Percentiles rank a stretch among this genome's conserved stretches.
Evolutionary conservation across 805 yeast species (phyloP).

Genomic region (Candida railenensis): DNA sequence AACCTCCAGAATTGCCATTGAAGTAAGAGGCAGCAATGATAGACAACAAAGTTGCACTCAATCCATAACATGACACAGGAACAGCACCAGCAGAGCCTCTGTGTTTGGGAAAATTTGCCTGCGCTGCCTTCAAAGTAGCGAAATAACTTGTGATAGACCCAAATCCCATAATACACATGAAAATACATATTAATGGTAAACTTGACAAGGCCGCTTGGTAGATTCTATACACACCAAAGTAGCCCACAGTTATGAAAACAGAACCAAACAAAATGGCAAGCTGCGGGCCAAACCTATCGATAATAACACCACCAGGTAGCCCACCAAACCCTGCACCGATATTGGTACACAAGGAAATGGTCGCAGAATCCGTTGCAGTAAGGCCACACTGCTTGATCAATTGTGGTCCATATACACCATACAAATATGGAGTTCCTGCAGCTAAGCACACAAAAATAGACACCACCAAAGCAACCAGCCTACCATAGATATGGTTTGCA

Average conservation of each 20-base stretch:
- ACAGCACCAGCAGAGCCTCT: slow-evolving; percentile 70
- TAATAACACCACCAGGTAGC: slow-evolving; percentile 65
- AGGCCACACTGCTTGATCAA: slow-evolving; percentile 55
- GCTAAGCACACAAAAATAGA: slow-evolving; percentile 57
- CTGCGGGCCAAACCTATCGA: slow-evolving; percentile 61
- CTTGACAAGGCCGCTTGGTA: slow-evolving; percentile 41
- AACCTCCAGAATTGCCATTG: slow-evolving; percentile 50
- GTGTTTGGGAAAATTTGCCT: slow-evolving; percentile 66
- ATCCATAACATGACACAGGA: slow-evolving; percentile 68
- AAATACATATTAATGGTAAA: slow-evolving; percentile 42
- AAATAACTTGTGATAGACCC: slow-evolving; percentile 67
- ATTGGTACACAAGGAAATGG: slow-evolving; percentile 58
- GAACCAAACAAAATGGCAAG: slow-evolving; percentile 56
- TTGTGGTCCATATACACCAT: slow-evolving; percentile 77
- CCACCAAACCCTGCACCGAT: slow-evolving; percentile 72
- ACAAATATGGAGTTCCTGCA: slow-evolving; percentile 74
- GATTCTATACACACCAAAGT: slow-evolving; percentile 47
- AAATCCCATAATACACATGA: slow-evolving; percentile 57
- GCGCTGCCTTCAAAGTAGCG: slow-evolving; percentile 54
- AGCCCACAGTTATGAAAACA: slow-evolving; percentile 52
- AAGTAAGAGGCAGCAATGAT: slow-evolving; percentile 54
- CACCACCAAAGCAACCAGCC: slow-evolving; percentile 26
- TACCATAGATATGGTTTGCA: slow-evolving; percentile 7
- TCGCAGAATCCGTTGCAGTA: slow-evolving; percentile 61
- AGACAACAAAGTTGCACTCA: slow-evolving; percentile 68